These are phyloP conservation scores for Mortierella sp. DNA, from an alignment of 371 early-diverging fungal genomes.

Conservation along the genomic window DNA sequence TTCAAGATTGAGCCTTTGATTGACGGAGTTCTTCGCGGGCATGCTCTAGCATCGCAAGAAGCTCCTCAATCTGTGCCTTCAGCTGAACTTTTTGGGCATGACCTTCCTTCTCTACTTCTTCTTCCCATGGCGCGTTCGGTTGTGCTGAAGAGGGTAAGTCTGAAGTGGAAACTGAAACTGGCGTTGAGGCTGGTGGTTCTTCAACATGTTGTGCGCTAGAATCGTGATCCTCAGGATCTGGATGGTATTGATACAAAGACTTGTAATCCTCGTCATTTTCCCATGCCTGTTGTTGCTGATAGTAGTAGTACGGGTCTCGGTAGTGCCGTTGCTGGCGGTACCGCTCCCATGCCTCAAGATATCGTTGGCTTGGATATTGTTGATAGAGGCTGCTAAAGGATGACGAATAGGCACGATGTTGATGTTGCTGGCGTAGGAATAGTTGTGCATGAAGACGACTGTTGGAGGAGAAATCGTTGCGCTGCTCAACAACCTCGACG, in stretches of 20 bases:
- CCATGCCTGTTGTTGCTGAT: background rate
- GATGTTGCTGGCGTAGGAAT: background rate
- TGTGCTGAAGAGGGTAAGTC: too few species aligned
- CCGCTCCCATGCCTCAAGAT: too few species aligned
- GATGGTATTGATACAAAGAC: background rate
- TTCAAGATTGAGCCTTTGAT: background rate
- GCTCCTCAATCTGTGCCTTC: constrained; percentile 14
- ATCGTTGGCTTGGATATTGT: too few species aligned
- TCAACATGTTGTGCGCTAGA: too few species aligned
- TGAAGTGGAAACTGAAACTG: too few species aligned
- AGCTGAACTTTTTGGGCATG: constrained; percentile 12
- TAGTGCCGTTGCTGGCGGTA: background rate
- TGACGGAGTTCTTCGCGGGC: constrained; percentile 13
- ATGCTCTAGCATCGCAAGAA: constrained; percentile 12
- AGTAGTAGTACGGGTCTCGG: background rate
- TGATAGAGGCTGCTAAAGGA: too few species aligned
- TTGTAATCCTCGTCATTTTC: background rate
- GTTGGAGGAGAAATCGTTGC: constrained; percentile 7
- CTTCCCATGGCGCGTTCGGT: too few species aligned
- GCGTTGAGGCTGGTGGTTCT: too few species aligned
- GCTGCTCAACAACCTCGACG: constrained; percentile 25
- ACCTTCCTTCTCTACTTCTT: background rate
- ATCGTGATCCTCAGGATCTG: too few species aligned
- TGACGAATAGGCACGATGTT: background rate
- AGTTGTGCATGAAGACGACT: too few species aligned